Evolutionary conservation across 1,284 basidiomycete genomes (phyloP).

Genomic region (Megacollybia platyphylla): DNA sequence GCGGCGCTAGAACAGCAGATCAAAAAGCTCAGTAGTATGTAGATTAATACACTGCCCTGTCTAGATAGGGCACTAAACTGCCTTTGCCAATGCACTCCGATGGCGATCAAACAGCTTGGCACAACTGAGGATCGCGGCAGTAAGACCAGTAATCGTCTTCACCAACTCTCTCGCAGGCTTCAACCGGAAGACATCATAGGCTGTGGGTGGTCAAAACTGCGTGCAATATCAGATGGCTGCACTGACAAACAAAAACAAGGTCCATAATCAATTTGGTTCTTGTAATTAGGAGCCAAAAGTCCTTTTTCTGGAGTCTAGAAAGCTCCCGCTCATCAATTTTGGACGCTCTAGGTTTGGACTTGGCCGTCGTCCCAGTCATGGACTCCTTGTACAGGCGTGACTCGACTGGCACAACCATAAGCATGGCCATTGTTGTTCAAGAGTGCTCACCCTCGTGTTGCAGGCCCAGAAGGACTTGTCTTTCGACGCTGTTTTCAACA

Average conservation of each 20-base stretch:
- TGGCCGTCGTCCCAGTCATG: conserved; percentile 55
- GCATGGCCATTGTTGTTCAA: conserved; percentile 1
- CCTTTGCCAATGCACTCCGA: conserved; percentile 44
- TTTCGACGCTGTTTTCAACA: conserved; percentile 70
- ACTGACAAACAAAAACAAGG: conserved; percentile 74
- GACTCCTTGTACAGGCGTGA: conserved; percentile 61
- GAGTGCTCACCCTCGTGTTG: conserved; percentile 42
- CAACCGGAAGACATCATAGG: conserved; percentile 35
- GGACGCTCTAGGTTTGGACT: conserved; percentile 45
- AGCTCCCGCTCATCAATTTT: conserved; percentile 64
- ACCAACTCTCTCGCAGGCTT: conserved; percentile 46
- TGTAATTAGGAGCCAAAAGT: conserved; percentile 62
- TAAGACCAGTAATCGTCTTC: conserved; percentile 54
- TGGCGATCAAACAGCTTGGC: conserved; percentile 62
- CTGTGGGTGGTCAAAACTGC: conserved; percentile 9
- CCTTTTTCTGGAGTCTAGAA: conserved; percentile 48
- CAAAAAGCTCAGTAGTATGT: conserved; percentile 13
- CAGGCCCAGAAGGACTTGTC: conserved; percentile 48
- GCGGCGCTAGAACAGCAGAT: conserved; percentile 48
- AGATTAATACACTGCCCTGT: background rate
- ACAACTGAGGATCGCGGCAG: conserved; percentile 56
- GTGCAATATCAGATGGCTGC: background rate
- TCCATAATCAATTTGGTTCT: conserved; percentile 67
- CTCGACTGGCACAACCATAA: conserved; percentile 35
- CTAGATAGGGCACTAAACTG: conserved; percentile 7